Percentiles rank a stretch among this genome's conserved stretches.
phyloP scores from a whole-genome alignment of 2,329 filamentous ascomycete species.

The Ceratocystis diversiconidia region DNA sequence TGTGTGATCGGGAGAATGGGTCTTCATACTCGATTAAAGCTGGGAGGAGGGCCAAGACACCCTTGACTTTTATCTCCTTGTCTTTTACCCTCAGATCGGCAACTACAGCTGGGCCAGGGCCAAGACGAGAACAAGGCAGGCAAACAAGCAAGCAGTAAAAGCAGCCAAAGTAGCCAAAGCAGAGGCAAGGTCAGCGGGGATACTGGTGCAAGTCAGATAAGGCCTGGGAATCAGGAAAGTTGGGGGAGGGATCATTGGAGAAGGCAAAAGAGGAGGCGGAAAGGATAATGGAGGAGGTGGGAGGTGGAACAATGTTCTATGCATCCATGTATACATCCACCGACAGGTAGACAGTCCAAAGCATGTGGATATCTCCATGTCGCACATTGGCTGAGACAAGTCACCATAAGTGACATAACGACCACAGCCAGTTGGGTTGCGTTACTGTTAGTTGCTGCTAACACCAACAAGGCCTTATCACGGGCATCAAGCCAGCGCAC shows the following conservation, averaged over 20 bases:
- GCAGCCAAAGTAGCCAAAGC: too few relatives aligned
- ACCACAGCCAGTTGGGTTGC: not conserved
- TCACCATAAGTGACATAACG: not conserved
- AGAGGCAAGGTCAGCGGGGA: not conserved
- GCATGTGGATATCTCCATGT: not conserved
- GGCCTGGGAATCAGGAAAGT: not conserved
- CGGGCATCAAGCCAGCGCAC: too few relatives aligned
- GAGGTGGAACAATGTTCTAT: not conserved
- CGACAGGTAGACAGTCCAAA: not conserved
- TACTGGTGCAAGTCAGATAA: not conserved
- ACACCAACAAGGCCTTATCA: too few relatives aligned
- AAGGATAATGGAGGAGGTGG: not conserved
- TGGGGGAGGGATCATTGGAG: not conserved
- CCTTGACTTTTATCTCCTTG: too few relatives aligned
- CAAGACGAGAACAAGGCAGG: too few relatives aligned
- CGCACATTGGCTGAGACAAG: not conserved
- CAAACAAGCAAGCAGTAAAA: too few relatives aligned
- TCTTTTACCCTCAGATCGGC: too few relatives aligned
- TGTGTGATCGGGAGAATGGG: too few relatives aligned
- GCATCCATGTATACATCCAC: not conserved
- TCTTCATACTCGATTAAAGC: too few relatives aligned
- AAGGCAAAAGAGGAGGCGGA: not conserved
- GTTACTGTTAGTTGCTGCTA: not conserved
- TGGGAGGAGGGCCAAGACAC: too few relatives aligned
- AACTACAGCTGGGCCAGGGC: too few relatives aligned